Percentiles rank a stretch among this genome's conserved stretches.
These are phyloP conservation scores for Micractinium conductrix DNA, from an alignment of 139 green algal genomes.

Conservation along the genomic window DNA sequence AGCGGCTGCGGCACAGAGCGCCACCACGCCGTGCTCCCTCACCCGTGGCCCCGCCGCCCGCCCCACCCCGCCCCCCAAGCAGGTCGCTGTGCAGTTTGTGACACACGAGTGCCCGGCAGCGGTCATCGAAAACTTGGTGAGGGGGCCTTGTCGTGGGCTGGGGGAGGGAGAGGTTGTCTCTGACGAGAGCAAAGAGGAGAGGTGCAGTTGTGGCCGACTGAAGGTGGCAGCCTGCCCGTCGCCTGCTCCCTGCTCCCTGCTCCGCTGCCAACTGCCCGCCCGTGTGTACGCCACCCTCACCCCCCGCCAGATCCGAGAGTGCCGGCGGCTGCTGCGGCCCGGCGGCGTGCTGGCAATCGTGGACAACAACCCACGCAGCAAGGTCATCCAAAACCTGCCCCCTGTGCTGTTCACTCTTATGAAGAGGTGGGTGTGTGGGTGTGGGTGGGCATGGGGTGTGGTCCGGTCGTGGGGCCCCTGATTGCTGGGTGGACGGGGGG, in stretches of 20 bases:
- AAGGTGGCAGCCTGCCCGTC: no score
- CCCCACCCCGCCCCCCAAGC: no score
- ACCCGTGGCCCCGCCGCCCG: no score
- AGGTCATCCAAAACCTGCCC: conserved; percentile 87
- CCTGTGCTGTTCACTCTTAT: conserved; percentile 85
- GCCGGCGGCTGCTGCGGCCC: conserved; percentile 70
- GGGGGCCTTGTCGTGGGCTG: no score
- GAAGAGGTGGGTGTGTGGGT: conserved; percentile 40
- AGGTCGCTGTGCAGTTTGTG: conserved; percentile 81
- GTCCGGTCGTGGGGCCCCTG: no score
- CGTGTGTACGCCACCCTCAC: no score
- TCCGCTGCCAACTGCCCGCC: not conserved
- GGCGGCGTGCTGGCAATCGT: conserved; percentile 77
- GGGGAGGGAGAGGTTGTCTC: no score
- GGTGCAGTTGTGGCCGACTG: no score
- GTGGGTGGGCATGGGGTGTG: no score
- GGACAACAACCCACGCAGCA: conserved; percentile 83
- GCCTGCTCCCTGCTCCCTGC: not conserved
- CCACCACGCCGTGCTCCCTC: no score
- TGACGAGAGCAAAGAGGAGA: no score
- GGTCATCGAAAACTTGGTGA: conserved; percentile 35
- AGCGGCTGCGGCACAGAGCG: no score
- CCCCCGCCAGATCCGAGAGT: conserved; percentile 69
- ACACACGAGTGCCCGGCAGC: conserved; percentile 84
- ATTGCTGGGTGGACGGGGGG: not conserved